Evolutionary conservation across 148 eudicot species (phyloP).

Genomic region (Rheum nobile): DNA sequence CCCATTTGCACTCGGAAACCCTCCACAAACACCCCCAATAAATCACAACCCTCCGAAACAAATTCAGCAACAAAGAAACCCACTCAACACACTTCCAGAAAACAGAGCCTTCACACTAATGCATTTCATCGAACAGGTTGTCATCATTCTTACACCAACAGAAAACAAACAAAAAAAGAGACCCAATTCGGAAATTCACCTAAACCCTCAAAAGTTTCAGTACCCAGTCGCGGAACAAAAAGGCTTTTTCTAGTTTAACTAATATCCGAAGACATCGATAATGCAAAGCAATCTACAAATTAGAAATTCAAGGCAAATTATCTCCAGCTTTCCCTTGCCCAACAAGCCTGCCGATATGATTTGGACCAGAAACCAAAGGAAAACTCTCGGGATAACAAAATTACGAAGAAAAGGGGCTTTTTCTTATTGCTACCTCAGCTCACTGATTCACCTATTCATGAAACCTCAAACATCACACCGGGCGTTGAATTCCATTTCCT

Average conservation of each 20-base stretch:
- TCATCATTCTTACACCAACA: slow-evolving; percentile 18
- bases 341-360: neutral
- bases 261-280: slow-evolving; percentile 58
- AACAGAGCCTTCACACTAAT: slow-evolving; percentile 19
- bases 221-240: neutral
- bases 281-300: slow-evolving; percentile 1
- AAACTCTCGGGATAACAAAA: neutral
- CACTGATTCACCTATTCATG: neutral
- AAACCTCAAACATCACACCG: neutral
- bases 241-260: slow-evolving; percentile 24
- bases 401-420: neutral
- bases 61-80: slow-evolving; percentile 20
- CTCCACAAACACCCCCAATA: slow-evolving; percentile 26
- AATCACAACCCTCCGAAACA: slow-evolving; percentile 14
- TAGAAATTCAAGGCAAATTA: neutral
- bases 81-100: slow-evolving; percentile 19
- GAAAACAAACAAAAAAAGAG: neutral
- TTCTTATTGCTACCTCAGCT: neutral
- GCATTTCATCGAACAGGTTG: slow-evolving; percentile 14
- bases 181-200: slow-evolving; percentile 13
- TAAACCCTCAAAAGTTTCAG: slow-evolving; percentile 13
- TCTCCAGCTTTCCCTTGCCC: slow-evolving; percentile 5
- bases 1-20: slow-evolving; percentile 45
- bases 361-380: slow-evolving; percentile 5
- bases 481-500: neutral